Base-by-base conservation (phyloP, 352 stramenopile species). In the Paralagenidium karlingii region DNA sequence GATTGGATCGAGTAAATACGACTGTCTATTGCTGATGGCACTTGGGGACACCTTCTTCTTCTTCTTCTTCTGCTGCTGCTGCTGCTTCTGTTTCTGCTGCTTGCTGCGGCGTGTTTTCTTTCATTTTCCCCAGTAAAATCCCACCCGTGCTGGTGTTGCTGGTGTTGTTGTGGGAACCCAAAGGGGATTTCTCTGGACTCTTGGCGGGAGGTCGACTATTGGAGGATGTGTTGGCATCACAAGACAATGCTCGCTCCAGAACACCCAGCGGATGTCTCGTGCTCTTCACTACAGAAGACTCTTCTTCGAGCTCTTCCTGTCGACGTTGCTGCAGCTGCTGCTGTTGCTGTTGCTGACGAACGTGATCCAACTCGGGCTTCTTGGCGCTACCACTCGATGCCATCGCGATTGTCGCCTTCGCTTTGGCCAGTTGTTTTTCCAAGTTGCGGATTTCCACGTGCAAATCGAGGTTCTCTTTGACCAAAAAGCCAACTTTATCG, bases 381-480 rank as follows among this genome's bases (percentile, higher is more conserved):
- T 3, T 24, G n/a, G 37, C 26, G 21, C 24, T 40, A 49, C 1
- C 24, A 41, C 5, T 28, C 24, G 5, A 15, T 19, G 11, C 9
- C 27, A 11, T 26, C 8, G 12, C 18, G 21, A n/a, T 16, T 13
- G 3, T 18, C 40, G 3, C 47, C 31, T 31, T 25, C 68, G n/a
- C n/a, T n/a, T n/a, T n/a, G n/a, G n/a, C 58, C 25, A 84, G 53
- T 0, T 38, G 58, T 38, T 75, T 75, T 38, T 75, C 75, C 11
- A 81, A 51, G 34, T 66, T 47, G 3, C 71, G 63, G 38, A 61
- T 75, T 40, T 82, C 61, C 16, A 82, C 62, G 6, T 75, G 57
- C 26, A 82, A 55, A 38, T 80, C 59, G 18, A 82, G 36, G 34
- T 82, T 82, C 45, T 80, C 66, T 34, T 82, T 76, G 43, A 81